Percentiles rank a stretch among this genome's conserved stretches.
phyloP scores from a whole-genome alignment of 2,329 filamentous ascomycete genomes.

The Fusarium lyarnte region DNA sequence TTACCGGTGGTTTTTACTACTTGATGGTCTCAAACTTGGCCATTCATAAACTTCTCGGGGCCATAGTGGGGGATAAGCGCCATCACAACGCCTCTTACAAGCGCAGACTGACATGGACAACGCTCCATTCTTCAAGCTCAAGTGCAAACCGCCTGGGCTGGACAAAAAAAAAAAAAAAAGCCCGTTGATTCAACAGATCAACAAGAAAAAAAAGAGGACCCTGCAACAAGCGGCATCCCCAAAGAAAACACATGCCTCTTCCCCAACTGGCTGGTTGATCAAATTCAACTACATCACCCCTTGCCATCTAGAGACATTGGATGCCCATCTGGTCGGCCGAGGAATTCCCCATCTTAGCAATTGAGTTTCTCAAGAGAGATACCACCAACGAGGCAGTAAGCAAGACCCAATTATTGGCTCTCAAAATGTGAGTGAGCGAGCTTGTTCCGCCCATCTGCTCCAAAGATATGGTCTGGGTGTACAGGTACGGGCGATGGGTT shows the following conservation, averaged over 20 bases:
- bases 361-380: conserved; percentile 1
- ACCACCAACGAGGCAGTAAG: not conserved
- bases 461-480: conserved; percentile 13
- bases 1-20: not conserved
- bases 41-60: conserved; percentile 25
- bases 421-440: conserved; percentile 9
- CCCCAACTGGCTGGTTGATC: conserved; percentile 41
- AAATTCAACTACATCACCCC: conserved; percentile 16
- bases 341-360: conserved; percentile 1
- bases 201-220: conserved; percentile 42
- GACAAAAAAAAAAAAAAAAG: conserved; percentile 9
- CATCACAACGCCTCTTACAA: conserved; percentile 24
- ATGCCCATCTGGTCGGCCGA: conserved; percentile 3
- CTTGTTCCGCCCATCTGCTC: not conserved
- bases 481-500: not conserved
- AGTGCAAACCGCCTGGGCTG: conserved; percentile 22
- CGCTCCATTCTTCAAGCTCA: conserved; percentile 35
- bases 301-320: conserved; percentile 3
- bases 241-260: conserved; percentile 39
- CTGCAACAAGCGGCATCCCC: conserved; percentile 40
- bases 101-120: conserved; percentile 8
- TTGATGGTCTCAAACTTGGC: conserved; percentile 11
- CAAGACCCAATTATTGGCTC: conserved; percentile 14
- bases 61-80: conserved; percentile 27
- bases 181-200: conserved; percentile 46